Conservation (phyloP, 1,284 basidiomycete genomes). For the Melampsora americana region DNA sequence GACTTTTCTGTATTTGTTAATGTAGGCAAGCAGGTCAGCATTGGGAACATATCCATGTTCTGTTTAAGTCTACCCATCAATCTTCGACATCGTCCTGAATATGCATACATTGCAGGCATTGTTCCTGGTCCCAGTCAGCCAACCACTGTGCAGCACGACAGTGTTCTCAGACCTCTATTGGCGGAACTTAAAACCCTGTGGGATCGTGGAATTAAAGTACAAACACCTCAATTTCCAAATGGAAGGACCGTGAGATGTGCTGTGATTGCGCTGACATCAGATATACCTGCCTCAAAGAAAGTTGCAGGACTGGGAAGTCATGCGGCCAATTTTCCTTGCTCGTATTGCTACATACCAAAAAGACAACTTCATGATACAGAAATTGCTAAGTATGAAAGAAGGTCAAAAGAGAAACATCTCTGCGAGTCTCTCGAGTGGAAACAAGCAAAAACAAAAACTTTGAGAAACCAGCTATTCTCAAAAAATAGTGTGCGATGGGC, state of each 20-base stretch:
- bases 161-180: not conserved
- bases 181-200: not conserved
- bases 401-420: not conserved
- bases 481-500: conserved; percentile 7
- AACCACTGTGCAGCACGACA: not conserved
- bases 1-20: no score
- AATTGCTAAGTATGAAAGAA: not conserved
- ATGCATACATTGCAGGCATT: conserved; percentile 9
- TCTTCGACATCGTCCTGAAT: conserved; percentile 9
- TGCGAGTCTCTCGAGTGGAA: not conserved
- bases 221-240: no score
- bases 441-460: not conserved
- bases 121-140: conserved; percentile 27
- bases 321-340: no score
- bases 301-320: no score
- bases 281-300: no score
- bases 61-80: not conserved
- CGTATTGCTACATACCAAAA: no score
- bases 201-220: no score
- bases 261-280: not conserved
- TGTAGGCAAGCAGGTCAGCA: no score
- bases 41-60: not conserved
- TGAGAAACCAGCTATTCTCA: not conserved
- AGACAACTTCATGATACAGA: not conserved
- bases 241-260: no score